A percentile compares a stretch with the other conserved stretches of the same genome.
These are phyloP conservation scores for Letharia lupina DNA, from an alignment of 495 filamentous ascomycete species.

Conservation along the genomic window DNA sequence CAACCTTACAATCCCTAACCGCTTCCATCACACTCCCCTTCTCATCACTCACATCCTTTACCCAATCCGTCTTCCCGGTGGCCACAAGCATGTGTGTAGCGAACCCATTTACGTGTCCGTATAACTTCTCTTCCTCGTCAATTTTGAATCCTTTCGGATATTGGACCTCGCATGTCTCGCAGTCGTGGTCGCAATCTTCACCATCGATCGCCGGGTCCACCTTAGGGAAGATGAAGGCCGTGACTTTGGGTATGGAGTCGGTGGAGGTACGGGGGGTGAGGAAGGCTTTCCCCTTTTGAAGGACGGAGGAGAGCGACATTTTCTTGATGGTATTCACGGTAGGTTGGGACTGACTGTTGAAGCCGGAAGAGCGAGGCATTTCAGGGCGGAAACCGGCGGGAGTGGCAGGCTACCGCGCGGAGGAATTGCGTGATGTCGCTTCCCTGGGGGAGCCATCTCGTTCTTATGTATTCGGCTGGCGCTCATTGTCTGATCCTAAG, in stretches of 20 bases:
- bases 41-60: slow-evolving; percentile 81
- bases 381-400: neutral
- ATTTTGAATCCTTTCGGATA: slow-evolving; percentile 70
- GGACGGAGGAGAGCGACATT: slow-evolving; percentile 20
- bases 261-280: slow-evolving; percentile 20
- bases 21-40: slow-evolving; percentile 93
- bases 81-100: slow-evolving; percentile 84
- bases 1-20: slow-evolving; percentile 52
- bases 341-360: neutral
- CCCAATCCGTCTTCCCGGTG: slow-evolving; percentile 93
- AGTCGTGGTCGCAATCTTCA: slow-evolving; percentile 85
- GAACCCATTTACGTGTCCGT: slow-evolving; percentile 83
- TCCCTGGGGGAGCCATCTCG: neutral
- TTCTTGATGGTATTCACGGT: neutral
- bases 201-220: slow-evolving; percentile 69
- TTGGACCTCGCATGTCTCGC: slow-evolving; percentile 67
- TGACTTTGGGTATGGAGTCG: slow-evolving; percentile 23
- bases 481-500: neutral
- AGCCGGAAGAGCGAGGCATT: slow-evolving; percentile 1
- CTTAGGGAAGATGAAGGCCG: slow-evolving; percentile 36
- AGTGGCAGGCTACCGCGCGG: slow-evolving; percentile 1
- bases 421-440: neutral
- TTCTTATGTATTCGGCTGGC: neutral
- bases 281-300: slow-evolving; percentile 19
- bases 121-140: slow-evolving; percentile 70